phyloP scores from a whole-genome alignment of 331 rosid species.

The Malus hybrid region DNA sequence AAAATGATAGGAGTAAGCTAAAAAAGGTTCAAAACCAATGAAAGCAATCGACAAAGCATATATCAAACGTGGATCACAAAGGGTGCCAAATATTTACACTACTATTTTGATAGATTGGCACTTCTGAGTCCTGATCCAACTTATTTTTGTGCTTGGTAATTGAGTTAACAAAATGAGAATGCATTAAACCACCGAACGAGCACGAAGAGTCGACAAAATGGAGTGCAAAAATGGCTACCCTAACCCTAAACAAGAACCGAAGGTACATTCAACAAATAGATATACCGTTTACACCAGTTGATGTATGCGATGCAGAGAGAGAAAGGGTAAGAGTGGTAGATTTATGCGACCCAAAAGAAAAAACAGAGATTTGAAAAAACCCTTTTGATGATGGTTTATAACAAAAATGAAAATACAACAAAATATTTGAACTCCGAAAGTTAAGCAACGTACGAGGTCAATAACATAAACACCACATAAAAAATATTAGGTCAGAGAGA shows the following conservation, averaged over 20 bases:
- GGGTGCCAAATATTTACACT: neutral
- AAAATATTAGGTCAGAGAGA: neutral
- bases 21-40: neutral
- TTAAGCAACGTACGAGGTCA: conserved; percentile 2
- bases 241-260: neutral
- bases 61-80: neutral
- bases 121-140: neutral
- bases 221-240: neutral
- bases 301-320: neutral
- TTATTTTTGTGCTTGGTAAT: neutral
- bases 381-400: conserved; percentile 3
- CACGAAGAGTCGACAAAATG: too few relatives aligned
- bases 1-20: neutral
- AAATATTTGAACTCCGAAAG: neutral
- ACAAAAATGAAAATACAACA: neutral
- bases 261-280: neutral
- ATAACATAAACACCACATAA: conserved; percentile 2
- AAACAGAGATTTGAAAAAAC: conserved; percentile 1
- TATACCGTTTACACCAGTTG: neutral
- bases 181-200: neutral
- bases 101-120: neutral
- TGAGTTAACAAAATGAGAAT: neutral
- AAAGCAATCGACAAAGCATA: neutral
- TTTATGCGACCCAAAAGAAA: neutral
- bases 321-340: neutral